A percentile compares a stretch with the other conserved stretches of the same genome.
These are phyloP conservation scores for Psilocybe sp. DNA, from an alignment of 768 basidiomycete genomes.

Conservation along the genomic window DNA sequence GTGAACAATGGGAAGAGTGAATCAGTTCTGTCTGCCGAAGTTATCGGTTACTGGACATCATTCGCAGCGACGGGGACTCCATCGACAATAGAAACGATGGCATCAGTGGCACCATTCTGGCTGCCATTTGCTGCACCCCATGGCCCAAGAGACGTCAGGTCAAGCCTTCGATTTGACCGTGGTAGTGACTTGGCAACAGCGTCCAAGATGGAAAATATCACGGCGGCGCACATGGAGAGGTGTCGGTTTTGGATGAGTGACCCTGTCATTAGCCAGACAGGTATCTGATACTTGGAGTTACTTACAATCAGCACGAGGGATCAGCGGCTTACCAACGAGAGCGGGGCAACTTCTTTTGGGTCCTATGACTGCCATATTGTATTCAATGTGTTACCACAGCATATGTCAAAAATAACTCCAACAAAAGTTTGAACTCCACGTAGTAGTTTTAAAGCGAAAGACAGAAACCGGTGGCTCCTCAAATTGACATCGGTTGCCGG, in stretches of 20 bases:
- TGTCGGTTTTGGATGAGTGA: constrained; percentile 42
- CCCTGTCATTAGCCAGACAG: constrained; percentile 29
- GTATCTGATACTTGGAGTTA: constrained; percentile 15
- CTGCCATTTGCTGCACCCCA: constrained; percentile 12
- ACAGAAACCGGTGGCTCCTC: too few relatives aligned
- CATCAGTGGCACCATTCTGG: constrained; percentile 22
- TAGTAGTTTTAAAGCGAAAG: too few relatives aligned
- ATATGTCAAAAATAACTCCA: too few relatives aligned
- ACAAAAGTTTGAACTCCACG: too few relatives aligned
- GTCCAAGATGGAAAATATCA: constrained; percentile 26
- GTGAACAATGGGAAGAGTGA: constrained; percentile 28
- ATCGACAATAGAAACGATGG: constrained; percentile 15
- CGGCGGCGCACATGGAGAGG: constrained; percentile 27
- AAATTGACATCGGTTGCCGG: too few relatives aligned
- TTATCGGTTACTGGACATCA: constrained; percentile 44
- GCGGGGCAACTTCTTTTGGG: too few relatives aligned
- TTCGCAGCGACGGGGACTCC: constrained; percentile 31
- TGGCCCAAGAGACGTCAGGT: constrained; percentile 1
- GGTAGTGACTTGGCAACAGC: constrained; percentile 22
- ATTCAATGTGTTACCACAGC: too few relatives aligned
- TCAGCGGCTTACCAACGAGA: too few relatives aligned
- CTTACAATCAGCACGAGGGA: too few relatives aligned
- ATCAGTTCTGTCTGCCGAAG: constrained; percentile 31
- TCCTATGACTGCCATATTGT: too few relatives aligned
- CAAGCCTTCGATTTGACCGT: constrained; percentile 23